A percentile compares a stretch with the other conserved stretches of the same genome.
These are phyloP conservation scores for Hyphopichia wangnamkhiaoensis DNA, from an alignment of 1,139 yeast species.

Conservation along the genomic window DNA sequence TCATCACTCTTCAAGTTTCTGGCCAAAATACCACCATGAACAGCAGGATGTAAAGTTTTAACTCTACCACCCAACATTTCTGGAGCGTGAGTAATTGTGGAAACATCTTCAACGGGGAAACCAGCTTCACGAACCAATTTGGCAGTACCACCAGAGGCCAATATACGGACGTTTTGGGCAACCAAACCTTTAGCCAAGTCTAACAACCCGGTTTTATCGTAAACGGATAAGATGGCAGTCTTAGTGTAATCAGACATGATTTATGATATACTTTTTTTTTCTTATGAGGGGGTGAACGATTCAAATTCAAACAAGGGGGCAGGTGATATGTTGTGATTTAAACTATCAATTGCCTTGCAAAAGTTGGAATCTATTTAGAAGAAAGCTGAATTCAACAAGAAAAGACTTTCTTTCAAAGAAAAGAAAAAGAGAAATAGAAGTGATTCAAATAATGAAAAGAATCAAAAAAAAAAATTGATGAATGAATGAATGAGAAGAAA, in stretches of 20 bases:
- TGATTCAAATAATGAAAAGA: neutral
- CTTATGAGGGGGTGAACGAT: conserved; percentile 1
- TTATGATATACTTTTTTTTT: neutral
- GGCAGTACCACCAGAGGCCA: conserved; percentile 98
- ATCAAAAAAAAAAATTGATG: neutral
- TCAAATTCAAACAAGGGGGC: neutral
- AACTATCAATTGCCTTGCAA: neutral
- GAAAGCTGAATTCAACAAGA: too few species aligned
- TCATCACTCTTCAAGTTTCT: conserved; percentile 90
- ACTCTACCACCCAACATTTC: conserved; percentile 99
- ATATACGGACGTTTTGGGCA: conserved; percentile 82
- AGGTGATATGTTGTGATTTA: neutral
- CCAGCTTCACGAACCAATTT: conserved; percentile 94
- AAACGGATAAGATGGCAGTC: conserved; percentile 94
- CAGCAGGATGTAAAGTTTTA: conserved; percentile 97
- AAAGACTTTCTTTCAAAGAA: neutral
- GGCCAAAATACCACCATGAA: conserved; percentile 97
- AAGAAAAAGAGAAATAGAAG: neutral
- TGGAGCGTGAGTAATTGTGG: conserved; percentile 94
- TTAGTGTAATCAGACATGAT: conserved; percentile 49
- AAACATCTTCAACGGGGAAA: conserved; percentile 95
- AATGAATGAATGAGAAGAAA: neutral
- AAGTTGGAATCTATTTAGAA: neutral
- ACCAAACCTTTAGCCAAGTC: conserved; percentile 94
- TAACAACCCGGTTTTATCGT: conserved; percentile 93